These are phyloP conservation scores for Russula virescens DNA, from an alignment of 768 basidiomycete genomes.

Conservation along the genomic window DNA sequence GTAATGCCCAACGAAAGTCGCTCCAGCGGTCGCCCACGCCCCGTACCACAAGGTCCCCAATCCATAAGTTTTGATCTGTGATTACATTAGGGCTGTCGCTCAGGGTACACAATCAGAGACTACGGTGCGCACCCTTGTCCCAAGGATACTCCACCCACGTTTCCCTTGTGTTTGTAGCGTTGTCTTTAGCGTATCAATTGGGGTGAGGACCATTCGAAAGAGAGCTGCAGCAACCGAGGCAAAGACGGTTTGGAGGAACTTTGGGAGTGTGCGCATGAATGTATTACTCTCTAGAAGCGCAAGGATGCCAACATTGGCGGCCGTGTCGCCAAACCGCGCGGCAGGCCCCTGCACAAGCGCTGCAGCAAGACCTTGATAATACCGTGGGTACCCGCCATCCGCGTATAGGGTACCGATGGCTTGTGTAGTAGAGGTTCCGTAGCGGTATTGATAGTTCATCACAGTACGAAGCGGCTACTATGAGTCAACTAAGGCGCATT, in stretches of 20 bases:
- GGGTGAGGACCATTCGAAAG: slow-evolving; percentile 89
- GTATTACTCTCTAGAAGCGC: slow-evolving; percentile 76
- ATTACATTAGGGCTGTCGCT: background rate
- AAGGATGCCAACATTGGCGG: slow-evolving; percentile 87
- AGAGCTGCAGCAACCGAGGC: slow-evolving; percentile 72
- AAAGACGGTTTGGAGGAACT: slow-evolving; percentile 68
- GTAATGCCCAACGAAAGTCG: slow-evolving; percentile 90
- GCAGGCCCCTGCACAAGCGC: slow-evolving; percentile 84
- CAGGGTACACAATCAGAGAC: background rate
- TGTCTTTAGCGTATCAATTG: slow-evolving; percentile 92
- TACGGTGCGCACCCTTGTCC: slow-evolving; percentile 45
- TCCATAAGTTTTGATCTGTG: slow-evolving; percentile 67
- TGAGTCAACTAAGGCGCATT: slow-evolving; percentile 9
- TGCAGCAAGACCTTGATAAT: slow-evolving; percentile 81
- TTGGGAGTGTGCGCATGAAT: slow-evolving; percentile 58
- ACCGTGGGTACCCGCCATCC: slow-evolving; percentile 78
- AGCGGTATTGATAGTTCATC: slow-evolving; percentile 96
- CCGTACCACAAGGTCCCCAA: slow-evolving; percentile 83
- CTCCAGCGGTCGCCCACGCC: slow-evolving; percentile 85
- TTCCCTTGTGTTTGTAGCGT: slow-evolving; percentile 90
- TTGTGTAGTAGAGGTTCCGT: slow-evolving; percentile 66
- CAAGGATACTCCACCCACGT: slow-evolving; percentile 59
- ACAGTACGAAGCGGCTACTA: slow-evolving; percentile 81
- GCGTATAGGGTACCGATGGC: slow-evolving; percentile 62
- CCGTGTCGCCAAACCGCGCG: slow-evolving; percentile 90